A percentile compares a stretch with the other conserved stretches of the same genome.
Evolutionary conservation across 805 yeast genomes (phyloP).

Genomic region (Martiniozyma abietophila): DNA sequence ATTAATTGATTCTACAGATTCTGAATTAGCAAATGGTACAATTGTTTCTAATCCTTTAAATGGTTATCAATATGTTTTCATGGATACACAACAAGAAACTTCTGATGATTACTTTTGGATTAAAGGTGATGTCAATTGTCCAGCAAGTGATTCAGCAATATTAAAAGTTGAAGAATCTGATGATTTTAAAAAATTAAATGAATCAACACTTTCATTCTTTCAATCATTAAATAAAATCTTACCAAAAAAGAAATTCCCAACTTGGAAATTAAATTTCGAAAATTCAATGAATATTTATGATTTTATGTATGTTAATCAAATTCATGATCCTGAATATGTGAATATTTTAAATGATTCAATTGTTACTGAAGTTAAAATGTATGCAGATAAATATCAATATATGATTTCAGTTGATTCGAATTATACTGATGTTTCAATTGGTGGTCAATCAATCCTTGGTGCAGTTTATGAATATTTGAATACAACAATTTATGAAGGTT

Average conservation of each 20-base stretch:
- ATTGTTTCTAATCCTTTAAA: constrained; percentile 29
- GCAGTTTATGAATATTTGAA: constrained; percentile 28
- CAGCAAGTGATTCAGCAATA: constrained; percentile 28
- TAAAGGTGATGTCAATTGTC: constrained; percentile 35
- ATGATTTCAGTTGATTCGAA: constrained; percentile 26
- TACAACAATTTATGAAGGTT: constrained; percentile 26
- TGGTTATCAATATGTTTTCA: constrained; percentile 39
- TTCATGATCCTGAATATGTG: constrained; percentile 33
- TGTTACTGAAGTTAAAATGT: constrained; percentile 24
- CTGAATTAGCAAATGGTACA: constrained; percentile 33
- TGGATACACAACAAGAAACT: constrained; percentile 27
- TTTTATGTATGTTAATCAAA: constrained; percentile 30
- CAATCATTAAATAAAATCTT: no score
- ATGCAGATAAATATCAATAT: constrained; percentile 34
- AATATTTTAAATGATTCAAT: constrained; percentile 25
- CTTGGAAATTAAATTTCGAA: no score
- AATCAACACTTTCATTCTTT: no score
- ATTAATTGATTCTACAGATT: constrained; percentile 21
- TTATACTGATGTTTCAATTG: constrained; percentile 29
- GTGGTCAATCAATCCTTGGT: constrained; percentile 33
- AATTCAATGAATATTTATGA: constrained; percentile 34
- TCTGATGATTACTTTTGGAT: constrained; percentile 33
- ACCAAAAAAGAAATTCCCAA: no score
- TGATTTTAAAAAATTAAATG: no score
- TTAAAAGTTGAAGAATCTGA: no score